Conservation (phyloP, 148 eudicot species). For the Silene uniflora region DNA sequence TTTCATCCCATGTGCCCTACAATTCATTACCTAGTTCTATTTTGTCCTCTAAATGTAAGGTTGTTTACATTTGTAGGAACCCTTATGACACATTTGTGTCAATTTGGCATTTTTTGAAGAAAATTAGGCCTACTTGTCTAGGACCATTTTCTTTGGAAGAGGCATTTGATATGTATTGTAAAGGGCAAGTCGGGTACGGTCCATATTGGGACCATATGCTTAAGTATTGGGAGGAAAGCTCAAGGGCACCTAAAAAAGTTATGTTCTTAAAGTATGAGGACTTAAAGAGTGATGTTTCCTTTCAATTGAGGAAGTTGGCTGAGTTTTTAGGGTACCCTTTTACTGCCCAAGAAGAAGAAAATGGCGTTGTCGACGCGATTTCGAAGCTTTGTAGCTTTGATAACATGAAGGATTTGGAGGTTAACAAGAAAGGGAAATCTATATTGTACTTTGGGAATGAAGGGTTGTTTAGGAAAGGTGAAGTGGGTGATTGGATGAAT, state of each 20-base stretch:
- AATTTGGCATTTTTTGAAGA: constrained; percentile 42
- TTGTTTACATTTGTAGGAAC: constrained; percentile 57
- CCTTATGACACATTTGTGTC: constrained; percentile 57
- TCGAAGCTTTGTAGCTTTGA: constrained; percentile 34
- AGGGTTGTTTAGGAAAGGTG: constrained; percentile 40
- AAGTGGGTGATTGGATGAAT: constrained; percentile 39
- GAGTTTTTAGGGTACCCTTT: constrained; percentile 27
- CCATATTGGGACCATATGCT: constrained; percentile 63
- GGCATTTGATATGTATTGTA: constrained; percentile 50
- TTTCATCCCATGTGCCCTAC: constrained; percentile 49
- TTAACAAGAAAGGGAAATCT: constrained; percentile 30
- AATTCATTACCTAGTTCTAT: constrained; percentile 36
- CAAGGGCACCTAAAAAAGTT: constrained; percentile 41
- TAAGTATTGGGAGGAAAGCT: constrained; percentile 44
- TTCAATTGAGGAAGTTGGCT: constrained; percentile 29
- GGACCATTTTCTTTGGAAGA: constrained; percentile 41
- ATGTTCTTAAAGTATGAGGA: constrained; percentile 42
- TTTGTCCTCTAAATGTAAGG: constrained; percentile 27
- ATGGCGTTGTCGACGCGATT: constrained; percentile 27
- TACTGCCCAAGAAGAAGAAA: constrained; percentile 23
- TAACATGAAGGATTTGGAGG: constrained; percentile 27
- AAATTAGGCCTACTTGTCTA: constrained; percentile 25
- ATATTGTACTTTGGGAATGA: constrained; percentile 28
- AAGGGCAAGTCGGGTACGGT: constrained; percentile 41
- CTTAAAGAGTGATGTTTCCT: constrained; percentile 23